Percentiles rank a stretch among this genome's conserved stretches.
Conservation (phyloP, 768 basidiomycete species). For the Boletus patriciae region DNA sequence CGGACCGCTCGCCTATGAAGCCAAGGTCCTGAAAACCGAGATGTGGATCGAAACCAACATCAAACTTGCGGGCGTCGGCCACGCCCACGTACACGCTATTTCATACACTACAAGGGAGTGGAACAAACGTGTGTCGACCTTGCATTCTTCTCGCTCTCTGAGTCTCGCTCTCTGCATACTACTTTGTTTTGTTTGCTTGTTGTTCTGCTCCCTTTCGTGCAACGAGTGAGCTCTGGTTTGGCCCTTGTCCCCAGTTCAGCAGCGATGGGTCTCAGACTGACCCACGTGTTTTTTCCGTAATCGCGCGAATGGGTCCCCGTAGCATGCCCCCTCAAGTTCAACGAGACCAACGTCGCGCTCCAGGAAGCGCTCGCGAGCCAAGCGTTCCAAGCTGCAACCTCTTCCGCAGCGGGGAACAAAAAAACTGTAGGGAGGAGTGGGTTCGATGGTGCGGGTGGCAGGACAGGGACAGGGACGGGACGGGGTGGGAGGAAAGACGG, state of each 20-base stretch:
- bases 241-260: neutral
- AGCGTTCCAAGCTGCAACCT: conserved; percentile 43
- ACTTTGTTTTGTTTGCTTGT: neutral
- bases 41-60: conserved; percentile 64
- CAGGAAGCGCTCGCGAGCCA: conserved; percentile 67
- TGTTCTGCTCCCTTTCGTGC: neutral
- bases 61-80: conserved; percentile 60
- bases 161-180: neutral
- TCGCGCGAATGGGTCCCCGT: conserved; percentile 70
- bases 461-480: conserved; percentile 26
- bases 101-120: conserved; percentile 99
- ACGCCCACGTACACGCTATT: too few relatives aligned
- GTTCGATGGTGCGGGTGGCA: conserved; percentile 31
- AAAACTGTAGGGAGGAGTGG: conserved; percentile 22
- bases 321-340: conserved; percentile 76
- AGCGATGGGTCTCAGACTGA: neutral
- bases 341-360: conserved; percentile 72
- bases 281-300: neutral
- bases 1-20: conserved; percentile 93
- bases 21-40: conserved; percentile 78
- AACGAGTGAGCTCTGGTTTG: too few relatives aligned
- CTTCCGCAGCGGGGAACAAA: conserved; percentile 33
- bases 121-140: conserved; percentile 77
- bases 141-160: neutral
- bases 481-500: conserved; percentile 53